phyloP scores from a whole-genome alignment of 2,329 filamentous ascomycete genomes.

The Penicillium sp. region DNA sequence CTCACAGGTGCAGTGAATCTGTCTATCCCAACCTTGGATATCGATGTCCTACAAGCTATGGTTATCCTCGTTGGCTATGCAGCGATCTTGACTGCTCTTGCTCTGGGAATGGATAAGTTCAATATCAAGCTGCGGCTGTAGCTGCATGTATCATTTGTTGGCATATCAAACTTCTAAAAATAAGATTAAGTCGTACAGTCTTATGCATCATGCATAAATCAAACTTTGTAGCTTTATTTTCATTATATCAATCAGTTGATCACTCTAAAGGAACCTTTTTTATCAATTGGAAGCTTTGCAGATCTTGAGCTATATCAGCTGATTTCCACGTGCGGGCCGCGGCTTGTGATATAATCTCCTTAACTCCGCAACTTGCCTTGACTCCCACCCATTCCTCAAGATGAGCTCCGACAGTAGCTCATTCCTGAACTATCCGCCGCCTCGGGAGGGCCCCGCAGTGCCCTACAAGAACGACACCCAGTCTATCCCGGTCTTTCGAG shows the following conservation, averaged over 20 bases:
- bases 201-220: background rate
- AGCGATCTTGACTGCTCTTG: constrained; percentile 60
- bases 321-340: constrained; percentile 12
- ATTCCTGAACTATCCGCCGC: constrained; percentile 38
- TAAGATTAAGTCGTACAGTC: background rate
- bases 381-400: constrained; percentile 1
- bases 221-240: background rate
- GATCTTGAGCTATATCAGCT: constrained; percentile 3
- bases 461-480: constrained; percentile 50
- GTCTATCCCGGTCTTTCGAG: constrained; percentile 66
- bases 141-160: constrained; percentile 1
- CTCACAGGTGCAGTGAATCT: constrained; percentile 87
- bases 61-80: constrained; percentile 71
- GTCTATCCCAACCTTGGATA: constrained; percentile 74
- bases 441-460: constrained; percentile 38
- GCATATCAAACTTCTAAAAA: background rate
- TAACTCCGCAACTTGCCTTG: constrained; percentile 4
- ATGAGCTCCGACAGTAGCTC: constrained; percentile 22
- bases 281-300: background rate
- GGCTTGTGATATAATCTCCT: constrained; percentile 15
- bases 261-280: no score
- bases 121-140: constrained; percentile 35
- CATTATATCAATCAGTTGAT: no score
- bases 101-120: constrained; percentile 43
- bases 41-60: constrained; percentile 62